Base-by-base conservation (phyloP, 495 filamentous ascomycete species). In the Chaetomidium leptoderma region DNA sequence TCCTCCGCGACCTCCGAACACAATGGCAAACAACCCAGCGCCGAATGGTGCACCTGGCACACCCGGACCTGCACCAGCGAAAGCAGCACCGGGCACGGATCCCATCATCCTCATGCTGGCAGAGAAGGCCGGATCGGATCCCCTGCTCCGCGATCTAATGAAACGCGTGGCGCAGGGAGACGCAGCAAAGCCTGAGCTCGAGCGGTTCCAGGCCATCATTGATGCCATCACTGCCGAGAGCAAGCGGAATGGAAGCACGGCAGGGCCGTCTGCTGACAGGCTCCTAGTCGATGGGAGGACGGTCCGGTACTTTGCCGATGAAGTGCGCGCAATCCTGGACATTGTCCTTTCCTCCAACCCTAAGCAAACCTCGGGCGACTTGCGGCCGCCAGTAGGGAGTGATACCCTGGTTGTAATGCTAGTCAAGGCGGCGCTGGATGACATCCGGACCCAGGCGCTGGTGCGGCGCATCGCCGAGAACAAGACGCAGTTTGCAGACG, bases 91-190 rank as follows among this genome's bases (percentile, higher is more conserved):
- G 7, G 83, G 84, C 39, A 83, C 88, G 4, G 95, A 99, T 69
- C 95, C 95, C 4, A 95, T 99, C 40, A 99, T 99, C 55, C 88
- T 95, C 53, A 90, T 91, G 69, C 74, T 99, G 40, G 95, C 95
- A 3, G 89, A 90, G 59, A 82, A 84, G 63, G 95, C 95, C 16
- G 88, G 89, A 1, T 84, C 87, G 17, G 89, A 99, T 67, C 85
- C 88, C 2, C 82, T 91, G 46, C 77, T 99, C n/a, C 92, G 96
- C 63, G 84, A 86, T n/a, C 79, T 99, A 11, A 99, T 99, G 95
- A 87, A 90, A 64, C 84, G 92, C 13, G 95, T 99, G 9, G 95
- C 95, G 5, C 85, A 87, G 24, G 93, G 91, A 21, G 84, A 90
- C 56, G 95, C 95, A 3, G 81, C 82, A 3, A 82, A 83, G 49